Conservation (phyloP, 2,329 filamentous ascomycete genomes). For the Penicillium sp. region DNA sequence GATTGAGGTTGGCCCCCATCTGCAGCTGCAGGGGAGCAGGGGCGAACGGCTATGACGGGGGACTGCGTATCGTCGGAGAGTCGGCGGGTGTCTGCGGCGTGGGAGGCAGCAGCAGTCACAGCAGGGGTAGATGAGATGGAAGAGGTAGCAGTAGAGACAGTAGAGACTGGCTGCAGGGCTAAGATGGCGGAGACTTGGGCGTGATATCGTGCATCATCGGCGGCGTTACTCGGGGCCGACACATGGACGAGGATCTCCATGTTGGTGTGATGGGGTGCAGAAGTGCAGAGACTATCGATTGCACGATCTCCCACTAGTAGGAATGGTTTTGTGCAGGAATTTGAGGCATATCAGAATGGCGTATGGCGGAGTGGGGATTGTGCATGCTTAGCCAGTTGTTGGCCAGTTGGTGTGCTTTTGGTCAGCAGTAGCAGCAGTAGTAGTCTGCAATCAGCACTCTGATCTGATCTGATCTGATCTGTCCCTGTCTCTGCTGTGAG, state of each 20-base stretch:
- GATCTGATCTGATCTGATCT: no score
- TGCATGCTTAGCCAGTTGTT: no score
- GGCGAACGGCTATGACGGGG: background rate
- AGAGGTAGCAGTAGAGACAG: background rate
- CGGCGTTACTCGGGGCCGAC: conserved; percentile 40
- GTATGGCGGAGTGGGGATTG: no score
- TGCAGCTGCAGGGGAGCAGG: conserved; percentile 1
- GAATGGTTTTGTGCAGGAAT: background rate
- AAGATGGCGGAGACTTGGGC: conserved; percentile 43
- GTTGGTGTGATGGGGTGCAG: background rate
- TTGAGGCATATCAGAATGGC: background rate
- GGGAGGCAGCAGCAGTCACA: conserved; percentile 15
- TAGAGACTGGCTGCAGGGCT: conserved; percentile 35
- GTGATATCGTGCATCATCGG: conserved; percentile 45
- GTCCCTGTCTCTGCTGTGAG: no score
- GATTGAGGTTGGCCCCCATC: background rate
- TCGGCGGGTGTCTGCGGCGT: conserved; percentile 3
- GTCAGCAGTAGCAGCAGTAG: no score
- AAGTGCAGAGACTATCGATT: conserved; percentile 3
- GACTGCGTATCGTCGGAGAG: conserved; percentile 1
- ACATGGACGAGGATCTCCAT: conserved; percentile 45
- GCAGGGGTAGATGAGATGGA: background rate
- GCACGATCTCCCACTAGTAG: background rate
- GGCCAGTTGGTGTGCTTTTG: no score
- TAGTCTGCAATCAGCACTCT: no score